Conservation (phyloP, 352 stramenopile genomes). For the Pythium volutum region DNA sequence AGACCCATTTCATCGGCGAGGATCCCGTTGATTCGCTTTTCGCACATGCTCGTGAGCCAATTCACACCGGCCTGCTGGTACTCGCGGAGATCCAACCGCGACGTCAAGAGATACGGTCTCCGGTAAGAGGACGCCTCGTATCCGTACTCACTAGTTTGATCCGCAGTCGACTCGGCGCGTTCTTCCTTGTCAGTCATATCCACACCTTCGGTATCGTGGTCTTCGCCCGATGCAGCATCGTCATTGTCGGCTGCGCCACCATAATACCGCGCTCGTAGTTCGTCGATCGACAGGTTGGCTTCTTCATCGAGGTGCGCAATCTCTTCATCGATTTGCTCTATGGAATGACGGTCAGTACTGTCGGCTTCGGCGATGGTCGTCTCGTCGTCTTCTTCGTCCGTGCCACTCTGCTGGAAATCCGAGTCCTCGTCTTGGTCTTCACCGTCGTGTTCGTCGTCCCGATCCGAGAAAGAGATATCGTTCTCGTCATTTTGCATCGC, state of each 20-base stretch:
- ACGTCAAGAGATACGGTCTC: conserved; percentile 69
- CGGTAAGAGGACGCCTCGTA: conserved; percentile 31
- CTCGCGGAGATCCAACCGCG: conserved; percentile 58
- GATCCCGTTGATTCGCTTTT: conserved; percentile 97
- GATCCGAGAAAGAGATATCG: neutral
- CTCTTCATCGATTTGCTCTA: conserved; percentile 53
- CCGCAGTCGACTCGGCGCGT: conserved; percentile 2
- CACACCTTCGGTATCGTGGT: neutral
- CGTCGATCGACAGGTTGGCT: conserved; percentile 85
- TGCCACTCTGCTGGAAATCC: conserved; percentile 13
- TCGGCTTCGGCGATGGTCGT: conserved; percentile 85
- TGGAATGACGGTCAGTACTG: conserved; percentile 22
- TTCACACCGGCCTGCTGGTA: conserved; percentile 91
- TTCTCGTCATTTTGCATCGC: conserved; percentile 18
- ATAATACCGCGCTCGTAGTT: conserved; percentile 73
- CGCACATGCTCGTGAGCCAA: conserved; percentile 98
- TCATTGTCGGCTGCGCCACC: conserved; percentile 8
- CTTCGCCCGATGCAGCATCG: neutral
- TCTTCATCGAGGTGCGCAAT: conserved; percentile 77
- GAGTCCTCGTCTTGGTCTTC: conserved; percentile 1
- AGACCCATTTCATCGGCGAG: conserved; percentile 97
- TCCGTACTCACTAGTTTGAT: neutral
- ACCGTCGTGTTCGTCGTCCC: no score
- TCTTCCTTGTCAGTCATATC: conserved; percentile 21
- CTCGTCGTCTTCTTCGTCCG: conserved; percentile 44